Evolutionary conservation across 2,329 filamentous ascomycete genomes (phyloP).

Genomic region (Grosmannia huntii): DNA sequence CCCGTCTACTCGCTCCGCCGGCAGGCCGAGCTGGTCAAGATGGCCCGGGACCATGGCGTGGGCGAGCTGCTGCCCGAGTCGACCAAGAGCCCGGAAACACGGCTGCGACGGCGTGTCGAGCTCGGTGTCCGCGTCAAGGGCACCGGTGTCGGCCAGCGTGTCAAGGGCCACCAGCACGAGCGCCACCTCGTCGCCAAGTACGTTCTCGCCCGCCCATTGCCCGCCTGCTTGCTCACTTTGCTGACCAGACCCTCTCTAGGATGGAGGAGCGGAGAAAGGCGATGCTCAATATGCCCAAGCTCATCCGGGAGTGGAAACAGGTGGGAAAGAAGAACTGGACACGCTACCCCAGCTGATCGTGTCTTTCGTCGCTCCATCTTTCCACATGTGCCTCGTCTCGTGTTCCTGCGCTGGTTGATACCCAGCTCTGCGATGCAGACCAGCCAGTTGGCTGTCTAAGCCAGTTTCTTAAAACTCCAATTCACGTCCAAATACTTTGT

Average conservation of each 20-base stretch:
- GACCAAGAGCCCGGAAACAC: constrained; percentile 60
- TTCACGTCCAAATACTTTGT: not conserved
- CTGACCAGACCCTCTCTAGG: constrained; percentile 25
- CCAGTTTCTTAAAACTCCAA: not conserved
- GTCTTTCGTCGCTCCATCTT: not conserved
- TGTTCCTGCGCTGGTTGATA: not conserved
- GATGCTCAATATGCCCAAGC: constrained; percentile 86
- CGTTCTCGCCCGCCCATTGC: constrained; percentile 18
- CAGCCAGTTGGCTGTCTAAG: not conserved
- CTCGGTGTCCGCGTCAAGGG: constrained; percentile 77
- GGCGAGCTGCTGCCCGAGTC: constrained; percentile 69
- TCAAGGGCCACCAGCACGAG: constrained; percentile 94
- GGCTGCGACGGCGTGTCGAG: constrained; percentile 60
- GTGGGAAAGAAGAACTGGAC: constrained; percentile 49
- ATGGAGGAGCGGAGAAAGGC: constrained; percentile 83
- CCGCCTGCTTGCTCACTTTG: not conserved
- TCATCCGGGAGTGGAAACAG: constrained; percentile 90
- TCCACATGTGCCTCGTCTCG: not conserved
- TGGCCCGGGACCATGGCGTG: constrained; percentile 67
- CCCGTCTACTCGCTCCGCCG: constrained; percentile 72
- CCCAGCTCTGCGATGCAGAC: not conserved
- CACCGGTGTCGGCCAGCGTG: constrained; percentile 80
- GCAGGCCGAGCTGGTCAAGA: constrained; percentile 82
- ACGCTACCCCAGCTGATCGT: constrained; percentile 42
- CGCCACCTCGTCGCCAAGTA: constrained; percentile 66